phyloP scores from a whole-genome alignment of 2,329 filamentous ascomycete genomes.

The Fusarium buxicola region DNA sequence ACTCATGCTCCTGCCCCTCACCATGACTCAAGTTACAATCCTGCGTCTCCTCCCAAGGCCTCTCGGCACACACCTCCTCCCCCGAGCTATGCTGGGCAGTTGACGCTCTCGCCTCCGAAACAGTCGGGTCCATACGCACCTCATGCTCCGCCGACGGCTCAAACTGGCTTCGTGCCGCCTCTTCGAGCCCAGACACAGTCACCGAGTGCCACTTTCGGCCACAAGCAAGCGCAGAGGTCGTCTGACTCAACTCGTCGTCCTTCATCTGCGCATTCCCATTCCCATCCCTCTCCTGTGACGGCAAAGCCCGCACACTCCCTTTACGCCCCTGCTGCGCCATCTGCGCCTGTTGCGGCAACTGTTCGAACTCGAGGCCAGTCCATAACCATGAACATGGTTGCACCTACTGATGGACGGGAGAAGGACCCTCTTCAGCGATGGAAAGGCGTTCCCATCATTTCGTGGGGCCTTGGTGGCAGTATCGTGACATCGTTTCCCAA shows the following conservation, averaged over 20 bases:
- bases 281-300: slow-evolving; percentile 53
- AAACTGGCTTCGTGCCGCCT: slow-evolving; percentile 64
- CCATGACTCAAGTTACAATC: slow-evolving; percentile 54
- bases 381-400: slow-evolving; percentile 67
- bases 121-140: slow-evolving; percentile 63
- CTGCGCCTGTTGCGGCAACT: slow-evolving; percentile 25
- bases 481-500: slow-evolving; percentile 89
- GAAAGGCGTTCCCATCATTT: slow-evolving; percentile 88
- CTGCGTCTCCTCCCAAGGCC: slow-evolving; percentile 48
- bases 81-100: slow-evolving; percentile 53
- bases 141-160: slow-evolving; percentile 48
- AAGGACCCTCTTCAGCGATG: slow-evolving; percentile 86
- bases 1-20: slow-evolving; percentile 42
- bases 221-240: slow-evolving; percentile 48
- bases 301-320: slow-evolving; percentile 43
- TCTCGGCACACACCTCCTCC: slow-evolving; percentile 64
- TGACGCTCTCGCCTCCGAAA: slow-evolving; percentile 68
- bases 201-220: slow-evolving; percentile 61
- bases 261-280: slow-evolving; percentile 62
- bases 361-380: slow-evolving; percentile 64
- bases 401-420: slow-evolving; percentile 73
- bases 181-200: slow-evolving; percentile 72
- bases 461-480: slow-evolving; percentile 87
- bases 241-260: slow-evolving; percentile 64
- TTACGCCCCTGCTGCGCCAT: slow-evolving; percentile 43